Evolutionary conservation across 306 rosid genomes (phyloP).

Genomic region (Senna tora): DNA sequence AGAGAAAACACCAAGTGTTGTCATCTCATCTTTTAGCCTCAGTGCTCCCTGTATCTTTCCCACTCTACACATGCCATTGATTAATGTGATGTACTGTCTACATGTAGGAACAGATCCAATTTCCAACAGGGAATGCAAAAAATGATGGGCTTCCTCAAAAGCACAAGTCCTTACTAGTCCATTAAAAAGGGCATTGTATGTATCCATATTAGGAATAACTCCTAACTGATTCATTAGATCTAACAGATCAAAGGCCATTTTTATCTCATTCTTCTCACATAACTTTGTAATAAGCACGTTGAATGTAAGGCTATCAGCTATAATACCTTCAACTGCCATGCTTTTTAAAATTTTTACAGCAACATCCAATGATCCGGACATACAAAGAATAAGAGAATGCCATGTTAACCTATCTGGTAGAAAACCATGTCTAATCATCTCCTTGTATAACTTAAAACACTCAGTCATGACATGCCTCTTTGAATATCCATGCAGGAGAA

Average conservation of each 20-base stretch:
- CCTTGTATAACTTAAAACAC: constrained; percentile 51
- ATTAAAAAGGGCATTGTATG: constrained; percentile 55
- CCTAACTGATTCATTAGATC: constrained; percentile 49
- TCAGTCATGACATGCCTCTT: constrained; percentile 46
- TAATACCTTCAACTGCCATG: constrained; percentile 52
- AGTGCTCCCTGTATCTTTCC: constrained; percentile 71
- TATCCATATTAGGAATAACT: constrained; percentile 51
- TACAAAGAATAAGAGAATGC: constrained; percentile 70
- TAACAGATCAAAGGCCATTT: constrained; percentile 55
- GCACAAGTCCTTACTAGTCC: constrained; percentile 55
- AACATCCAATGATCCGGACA: constrained; percentile 59
- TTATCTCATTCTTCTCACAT: constrained; percentile 56
- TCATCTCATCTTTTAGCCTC: constrained; percentile 65
- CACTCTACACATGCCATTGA: constrained; percentile 75
- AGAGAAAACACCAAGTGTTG: constrained; percentile 53
- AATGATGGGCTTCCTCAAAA: constrained; percentile 49
- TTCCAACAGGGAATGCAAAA: constrained; percentile 62
- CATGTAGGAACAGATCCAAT: constrained; percentile 61
- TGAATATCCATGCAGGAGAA: constrained; percentile 74
- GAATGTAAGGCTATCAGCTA: constrained; percentile 57
- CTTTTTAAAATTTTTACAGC: constrained; percentile 64
- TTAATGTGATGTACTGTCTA: constrained; percentile 60
- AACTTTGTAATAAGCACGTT: constrained; percentile 65
- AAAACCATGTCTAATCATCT: constrained; percentile 50
- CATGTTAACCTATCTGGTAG: constrained; percentile 61